Evolutionary conservation across 2,329 filamentous ascomycete species (phyloP).

Genomic region (Didymella sp.): DNA sequence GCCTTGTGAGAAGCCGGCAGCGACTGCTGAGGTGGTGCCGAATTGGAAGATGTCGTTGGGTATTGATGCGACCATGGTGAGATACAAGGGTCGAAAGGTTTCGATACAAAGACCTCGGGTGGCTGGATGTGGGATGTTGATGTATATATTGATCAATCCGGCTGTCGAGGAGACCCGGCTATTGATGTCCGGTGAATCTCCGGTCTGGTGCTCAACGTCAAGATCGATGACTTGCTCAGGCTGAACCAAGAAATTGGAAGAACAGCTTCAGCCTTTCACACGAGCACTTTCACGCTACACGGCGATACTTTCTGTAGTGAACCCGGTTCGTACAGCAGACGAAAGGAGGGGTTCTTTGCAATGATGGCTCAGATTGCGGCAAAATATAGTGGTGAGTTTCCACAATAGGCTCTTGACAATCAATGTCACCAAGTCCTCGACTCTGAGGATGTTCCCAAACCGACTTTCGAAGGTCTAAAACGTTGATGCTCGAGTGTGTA

Average conservation of each 20-base stretch:
- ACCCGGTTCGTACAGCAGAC: too few relatives aligned
- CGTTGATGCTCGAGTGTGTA: too few relatives aligned
- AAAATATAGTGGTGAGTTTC: too few relatives aligned
- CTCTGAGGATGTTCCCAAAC: too few relatives aligned
- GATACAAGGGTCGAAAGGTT: not conserved
- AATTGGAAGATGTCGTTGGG: constrained; percentile 57
- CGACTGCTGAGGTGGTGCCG: constrained; percentile 49
- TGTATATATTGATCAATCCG: constrained; percentile 4
- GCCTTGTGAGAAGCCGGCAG: constrained; percentile 45
- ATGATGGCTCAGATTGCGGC: too few relatives aligned
- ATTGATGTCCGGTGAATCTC: constrained; percentile 3
- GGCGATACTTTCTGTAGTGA: not conserved
- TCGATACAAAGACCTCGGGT: too few relatives aligned
- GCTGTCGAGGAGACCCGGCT: constrained; percentile 17
- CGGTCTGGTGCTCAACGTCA: not conserved
- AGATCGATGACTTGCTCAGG: not conserved
- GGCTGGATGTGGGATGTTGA: not conserved
- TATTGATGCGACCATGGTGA: constrained; percentile 48
- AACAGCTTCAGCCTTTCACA: too few relatives aligned
- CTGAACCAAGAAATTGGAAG: not conserved
- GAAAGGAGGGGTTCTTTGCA: too few relatives aligned
- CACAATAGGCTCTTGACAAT: too few relatives aligned
- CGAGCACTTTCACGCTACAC: not conserved
- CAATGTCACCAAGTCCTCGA: too few relatives aligned
- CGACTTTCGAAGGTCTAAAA: too few relatives aligned